Evolutionary conservation across 2,329 filamentous ascomycete genomes (phyloP).

Genomic region (Chrysosphaeria jannelii): DNA sequence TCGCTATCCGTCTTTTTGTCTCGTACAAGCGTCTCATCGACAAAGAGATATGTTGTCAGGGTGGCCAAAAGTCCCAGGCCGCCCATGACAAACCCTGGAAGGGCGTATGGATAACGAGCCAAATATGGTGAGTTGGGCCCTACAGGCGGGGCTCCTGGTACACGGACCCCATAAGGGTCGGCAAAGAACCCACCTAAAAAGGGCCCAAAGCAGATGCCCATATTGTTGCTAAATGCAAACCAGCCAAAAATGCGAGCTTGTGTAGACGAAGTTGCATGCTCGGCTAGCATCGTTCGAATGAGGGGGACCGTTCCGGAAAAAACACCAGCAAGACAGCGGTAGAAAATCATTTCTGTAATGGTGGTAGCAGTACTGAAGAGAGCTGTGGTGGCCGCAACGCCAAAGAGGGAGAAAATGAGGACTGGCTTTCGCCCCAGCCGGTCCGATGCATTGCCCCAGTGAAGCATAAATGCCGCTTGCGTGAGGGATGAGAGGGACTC

Average conservation of each 20-base stretch:
- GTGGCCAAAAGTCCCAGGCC: slow-evolving; percentile 21
- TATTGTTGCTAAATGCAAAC: slow-evolving; percentile 45
- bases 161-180: slow-evolving; percentile 33
- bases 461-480: slow-evolving; percentile 50
- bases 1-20: not conserved
- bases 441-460: slow-evolving; percentile 40
- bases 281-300: slow-evolving; percentile 46
- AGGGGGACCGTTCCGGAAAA: slow-evolving; percentile 49
- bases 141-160: no score
- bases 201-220: slow-evolving; percentile 46
- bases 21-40: slow-evolving; percentile 26
- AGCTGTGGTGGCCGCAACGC: slow-evolving; percentile 26
- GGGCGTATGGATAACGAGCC: slow-evolving; percentile 30
- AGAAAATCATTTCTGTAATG: slow-evolving; percentile 46
- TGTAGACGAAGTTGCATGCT: slow-evolving; percentile 36
- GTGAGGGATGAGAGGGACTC: slow-evolving; percentile 43
- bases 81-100: slow-evolving; percentile 28
- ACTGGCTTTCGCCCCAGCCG: slow-evolving; percentile 9
- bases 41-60: slow-evolving; percentile 19
- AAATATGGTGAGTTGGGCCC: slow-evolving; percentile 20
- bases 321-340: slow-evolving; percentile 38
- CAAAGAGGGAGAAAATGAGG: slow-evolving; percentile 31
- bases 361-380: slow-evolving; percentile 37
- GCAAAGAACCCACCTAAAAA: slow-evolving; percentile 38
- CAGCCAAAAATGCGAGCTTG: slow-evolving; percentile 47